Evolutionary conservation across 176 grass and related monocot species (phyloP), one percentile per base, ranked within the genome.

Genomic region (Avena insularis): DNA sequence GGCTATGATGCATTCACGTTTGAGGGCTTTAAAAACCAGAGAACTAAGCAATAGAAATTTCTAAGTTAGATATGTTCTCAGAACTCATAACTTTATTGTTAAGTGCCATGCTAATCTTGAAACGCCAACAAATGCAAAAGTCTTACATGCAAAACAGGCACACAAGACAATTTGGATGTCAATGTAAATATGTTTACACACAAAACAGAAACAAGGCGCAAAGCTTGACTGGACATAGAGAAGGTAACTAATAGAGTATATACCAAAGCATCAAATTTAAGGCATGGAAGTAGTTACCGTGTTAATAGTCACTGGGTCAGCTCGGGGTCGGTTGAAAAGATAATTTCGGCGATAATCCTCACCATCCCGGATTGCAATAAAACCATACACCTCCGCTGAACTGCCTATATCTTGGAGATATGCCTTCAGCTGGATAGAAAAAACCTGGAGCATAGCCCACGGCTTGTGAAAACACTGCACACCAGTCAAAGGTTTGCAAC

Each of bases 291-390:
- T 75, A 51, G 23, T 51, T 53, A 75, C 72, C 72, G n/a, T 15
- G 23, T 75, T 75, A 23, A 75, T 51, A 49, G 47, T 75, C 21
- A 75, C 47, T 27, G 72, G 72, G 13, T 75, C 12, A 75, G 0
- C 23, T 75, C 23, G 72, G 7, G 72, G 3, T 29, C 7, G 72
- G 47, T 75, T 75, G 13, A 75, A 75, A 75, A 75, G 72, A 14
- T 75, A 75, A 50, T 53, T 75, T 15, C 72, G 72, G 72, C 47
- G 72, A 75, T 75, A 27, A 51, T 75, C 72, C 72, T 75, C 72
- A 75, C 47, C 72, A 75, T 75, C 72, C 12, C 72, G 21, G 23
- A 75, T 9, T 75, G 72, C 72, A 75, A 75, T 23, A 51, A 75
- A 75, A 75, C 72, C 47, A 75, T 75, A 75, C 23, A 75, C 72